Evolutionary conservation across 352 stramenopile genomes (phyloP), one percentile per base, ranked within the genome.

Genomic region (Pythium brachiatum): DNA sequence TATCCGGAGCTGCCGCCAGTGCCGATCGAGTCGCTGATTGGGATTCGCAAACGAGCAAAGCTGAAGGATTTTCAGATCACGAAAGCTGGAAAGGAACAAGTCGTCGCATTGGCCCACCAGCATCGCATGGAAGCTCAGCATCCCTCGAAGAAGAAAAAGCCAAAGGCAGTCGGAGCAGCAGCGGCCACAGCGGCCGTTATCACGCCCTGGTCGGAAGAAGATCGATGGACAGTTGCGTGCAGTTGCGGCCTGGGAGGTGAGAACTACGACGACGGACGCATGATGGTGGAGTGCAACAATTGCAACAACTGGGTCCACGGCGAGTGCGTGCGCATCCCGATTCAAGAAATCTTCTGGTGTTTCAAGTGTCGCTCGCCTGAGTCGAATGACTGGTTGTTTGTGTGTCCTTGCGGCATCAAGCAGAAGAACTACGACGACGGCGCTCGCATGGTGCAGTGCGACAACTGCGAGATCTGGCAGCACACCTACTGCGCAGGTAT

Each of bases 371-470:
- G 57, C 3, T 43, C 20, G 2, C 34, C 36, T 18, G 39, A 47
- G 39, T 43, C 53, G 18, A 52, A 64, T 9, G 57, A 83, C 23
- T 92, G 83, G 83, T 78, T 83, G 44, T 89, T 92, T 47, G 71
- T 88, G 29, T 92, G 83, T 53, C 65, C 74, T 21, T 93, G 84
- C 61, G 76, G 75, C 8, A 47, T 89, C 32, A 74, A 79, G 50
- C 56, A 58, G 7, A 73, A 71, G 31, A 91, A 93, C 52, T 84
- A 87, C 48, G 81, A 93, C 44, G 84, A 93, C 55, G 71, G 74
- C 9, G 64, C 70, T 23, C 78, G 74, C 25, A 93, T 93, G 84
- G 73, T 93, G 12, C 74, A 91, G 58, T 92, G 83, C 39, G 81
- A 86, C 23, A 73, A 57, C 27, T 92, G 83, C 58, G 71, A 83